Conservation (phyloP, 2,329 filamentous ascomycete species). For the Phialophora macrospora region DNA sequence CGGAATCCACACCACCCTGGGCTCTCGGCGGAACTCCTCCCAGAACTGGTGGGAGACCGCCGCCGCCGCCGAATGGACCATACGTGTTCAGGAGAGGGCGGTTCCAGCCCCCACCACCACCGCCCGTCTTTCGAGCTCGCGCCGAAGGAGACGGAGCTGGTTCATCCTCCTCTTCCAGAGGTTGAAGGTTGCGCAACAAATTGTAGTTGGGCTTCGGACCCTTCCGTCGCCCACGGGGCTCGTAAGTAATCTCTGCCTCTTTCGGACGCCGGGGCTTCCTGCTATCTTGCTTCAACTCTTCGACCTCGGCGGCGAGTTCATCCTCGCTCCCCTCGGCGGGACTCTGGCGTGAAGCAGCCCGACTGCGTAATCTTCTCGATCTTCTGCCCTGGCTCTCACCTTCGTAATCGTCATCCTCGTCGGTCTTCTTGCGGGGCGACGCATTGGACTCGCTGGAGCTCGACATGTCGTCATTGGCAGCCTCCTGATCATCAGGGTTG, state of each 20-base stretch:
- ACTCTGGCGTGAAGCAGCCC: slow-evolving; percentile 53
- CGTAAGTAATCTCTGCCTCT: slow-evolving; percentile 42
- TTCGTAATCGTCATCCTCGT: slow-evolving; percentile 52
- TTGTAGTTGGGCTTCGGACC: slow-evolving; percentile 39
- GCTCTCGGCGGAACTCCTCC: slow-evolving; percentile 70
- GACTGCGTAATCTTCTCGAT: slow-evolving; percentile 57
- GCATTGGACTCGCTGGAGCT: slow-evolving; percentile 56
- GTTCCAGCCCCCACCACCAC: slow-evolving; percentile 66
- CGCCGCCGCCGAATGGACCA: slow-evolving; percentile 89
- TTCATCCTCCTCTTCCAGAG: slow-evolving; percentile 75
- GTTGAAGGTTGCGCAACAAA: slow-evolving; percentile 45
- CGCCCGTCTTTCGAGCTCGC: slow-evolving; percentile 63
- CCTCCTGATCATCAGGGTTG: slow-evolving; percentile 63
- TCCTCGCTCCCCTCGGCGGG: slow-evolving; percentile 51
- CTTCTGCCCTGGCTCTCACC: slow-evolving; percentile 55
- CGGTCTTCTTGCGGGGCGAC: slow-evolving; percentile 49
- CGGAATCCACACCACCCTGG: slow-evolving; percentile 81
- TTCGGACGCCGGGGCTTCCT: slow-evolving; percentile 44
- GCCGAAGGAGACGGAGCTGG: slow-evolving; percentile 72
- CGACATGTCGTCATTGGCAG: slow-evolving; percentile 60
- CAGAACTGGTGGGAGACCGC: slow-evolving; percentile 72
- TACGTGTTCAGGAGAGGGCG: slow-evolving; percentile 85
- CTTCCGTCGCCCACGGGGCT: slow-evolving; percentile 38
- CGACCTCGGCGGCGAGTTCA: slow-evolving; percentile 40
- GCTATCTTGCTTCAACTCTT: slow-evolving; percentile 55